Evolutionary conservation across 73 alveolate species (phyloP), one percentile per base, ranked within the genome.

Genomic region (Stentor coeruleus): DNA sequence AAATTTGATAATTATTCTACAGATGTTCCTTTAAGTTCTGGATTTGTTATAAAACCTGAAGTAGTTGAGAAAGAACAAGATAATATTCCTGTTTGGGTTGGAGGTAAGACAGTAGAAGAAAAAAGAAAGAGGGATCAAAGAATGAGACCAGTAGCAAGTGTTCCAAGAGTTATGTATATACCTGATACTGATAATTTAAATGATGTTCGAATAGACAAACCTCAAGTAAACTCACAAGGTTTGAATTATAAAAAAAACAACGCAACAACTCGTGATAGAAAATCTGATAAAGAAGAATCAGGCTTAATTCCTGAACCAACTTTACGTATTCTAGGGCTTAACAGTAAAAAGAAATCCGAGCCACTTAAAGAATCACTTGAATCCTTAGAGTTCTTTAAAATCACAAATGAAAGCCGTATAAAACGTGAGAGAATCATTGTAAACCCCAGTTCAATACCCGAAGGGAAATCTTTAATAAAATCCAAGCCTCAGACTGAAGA

Each of bases 371-470:
- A 91, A 79, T 81, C 85, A 76, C 83, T 89, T 40, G 98, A 94
- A 37, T 81, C 87, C 33, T 88, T 94, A 30, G 91, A 94, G 82
- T 92, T 84, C 81, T 94, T 94, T 81, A 89, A 92, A 83, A 88
- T 90, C 2, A 94, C 98, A 3, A 87, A 94, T 84, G 58, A 82
- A 84, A 95, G 98, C 36, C 84, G 98, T 82, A 89, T 91, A 41
- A 57, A 82, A 28, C 74, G 94, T 39, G 89, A 77, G 11, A 66
- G 86, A 0, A 30, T 26, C 20, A 14, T 75, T 26, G 38, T 14
- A 40, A n/a, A n/a, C n/a, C n/a, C n/a, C n/a, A n/a, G n/a, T n/a
- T n/a, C n/a, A n/a, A n/a, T n/a, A n/a, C 15, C 39, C 31, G 74
- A 75, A 35, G 38, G 81, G 31, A 77, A 57, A 84, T 6, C 28